A percentile compares a stretch with the other conserved stretches of the same genome.
Evolutionary conservation across 2,329 filamentous ascomycete genomes (phyloP).

Genomic region (Neopestalotiopsis sp.): DNA sequence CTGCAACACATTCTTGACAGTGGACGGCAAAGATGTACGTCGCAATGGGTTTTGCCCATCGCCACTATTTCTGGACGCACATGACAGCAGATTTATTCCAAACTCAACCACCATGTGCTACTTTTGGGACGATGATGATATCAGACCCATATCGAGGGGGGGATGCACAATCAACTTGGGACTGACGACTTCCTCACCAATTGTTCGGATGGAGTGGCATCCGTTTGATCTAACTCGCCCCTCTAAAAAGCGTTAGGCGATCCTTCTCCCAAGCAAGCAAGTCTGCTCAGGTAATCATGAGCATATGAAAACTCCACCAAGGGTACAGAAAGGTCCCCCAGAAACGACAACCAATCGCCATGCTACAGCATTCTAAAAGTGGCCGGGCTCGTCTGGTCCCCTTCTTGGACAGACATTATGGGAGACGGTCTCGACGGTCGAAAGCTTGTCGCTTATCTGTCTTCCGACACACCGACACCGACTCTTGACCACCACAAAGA

Average conservation of each 20-base stretch:
- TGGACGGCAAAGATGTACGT: too few relatives aligned
- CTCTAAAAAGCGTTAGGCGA: background rate
- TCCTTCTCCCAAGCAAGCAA: background rate
- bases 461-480: too few relatives aligned
- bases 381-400: background rate
- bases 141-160: background rate
- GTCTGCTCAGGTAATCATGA: constrained; percentile 4
- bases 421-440: background rate
- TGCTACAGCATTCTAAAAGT: too few relatives aligned
- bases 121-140: background rate
- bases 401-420: background rate
- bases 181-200: background rate
- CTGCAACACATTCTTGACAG: background rate
- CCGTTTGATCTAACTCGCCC: background rate
- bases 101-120: background rate
- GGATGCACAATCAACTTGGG: background rate
- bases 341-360: background rate
- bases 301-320: background rate
- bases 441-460: background rate
- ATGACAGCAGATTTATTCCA: background rate
- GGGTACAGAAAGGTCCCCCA: background rate
- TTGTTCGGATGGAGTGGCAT: background rate
- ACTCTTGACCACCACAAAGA: background rate
- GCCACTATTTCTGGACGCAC: background rate
- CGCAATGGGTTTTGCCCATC: background rate